A percentile compares a stretch with the other conserved stretches of the same genome.
Conservation (phyloP, 1,284 basidiomycete genomes). For the Marasmius tenuissimus region DNA sequence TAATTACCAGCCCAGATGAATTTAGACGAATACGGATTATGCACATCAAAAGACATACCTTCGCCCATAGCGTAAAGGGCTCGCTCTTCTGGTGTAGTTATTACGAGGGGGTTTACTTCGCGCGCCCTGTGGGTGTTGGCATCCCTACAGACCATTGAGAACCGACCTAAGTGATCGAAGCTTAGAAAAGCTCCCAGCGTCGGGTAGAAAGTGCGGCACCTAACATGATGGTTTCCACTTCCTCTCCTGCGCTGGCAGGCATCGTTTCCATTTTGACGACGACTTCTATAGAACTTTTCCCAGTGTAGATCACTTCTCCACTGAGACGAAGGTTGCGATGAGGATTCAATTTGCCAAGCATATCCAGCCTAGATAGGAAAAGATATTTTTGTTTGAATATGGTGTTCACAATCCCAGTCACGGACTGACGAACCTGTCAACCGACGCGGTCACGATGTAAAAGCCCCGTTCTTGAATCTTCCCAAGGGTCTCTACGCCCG, state of each 20-base stretch:
- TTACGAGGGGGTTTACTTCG: conserved; percentile 63
- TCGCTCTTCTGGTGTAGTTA: conserved; percentile 64
- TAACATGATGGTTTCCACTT: conserved; percentile 64
- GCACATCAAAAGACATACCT: conserved; percentile 41
- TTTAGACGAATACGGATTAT: neutral
- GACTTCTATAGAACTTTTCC: conserved; percentile 78
- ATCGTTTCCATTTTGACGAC: conserved; percentile 80
- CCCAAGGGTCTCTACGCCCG: conserved; percentile 51
- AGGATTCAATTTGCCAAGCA: conserved; percentile 58
- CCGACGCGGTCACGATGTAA: conserved; percentile 82
- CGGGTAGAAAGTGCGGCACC: conserved; percentile 36
- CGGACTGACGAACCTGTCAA: conserved; percentile 57
- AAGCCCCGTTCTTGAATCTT: conserved; percentile 63
- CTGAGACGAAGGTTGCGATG: conserved; percentile 69
- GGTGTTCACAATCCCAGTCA: neutral
- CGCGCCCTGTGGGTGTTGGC: conserved; percentile 64
- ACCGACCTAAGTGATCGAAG: conserved; percentile 46
- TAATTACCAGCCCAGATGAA: neutral
- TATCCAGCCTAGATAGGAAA: conserved; percentile 50
- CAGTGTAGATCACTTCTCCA: conserved; percentile 81
- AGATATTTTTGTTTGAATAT: conserved; percentile 9
- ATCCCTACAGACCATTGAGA: conserved; percentile 84
- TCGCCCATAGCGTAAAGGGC: conserved; percentile 67
- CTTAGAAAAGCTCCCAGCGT: neutral
- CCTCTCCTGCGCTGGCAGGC: conserved; percentile 31